Evolutionary conservation across 306 rosid species (phyloP).

Genomic region (Medicago arabica): DNA sequence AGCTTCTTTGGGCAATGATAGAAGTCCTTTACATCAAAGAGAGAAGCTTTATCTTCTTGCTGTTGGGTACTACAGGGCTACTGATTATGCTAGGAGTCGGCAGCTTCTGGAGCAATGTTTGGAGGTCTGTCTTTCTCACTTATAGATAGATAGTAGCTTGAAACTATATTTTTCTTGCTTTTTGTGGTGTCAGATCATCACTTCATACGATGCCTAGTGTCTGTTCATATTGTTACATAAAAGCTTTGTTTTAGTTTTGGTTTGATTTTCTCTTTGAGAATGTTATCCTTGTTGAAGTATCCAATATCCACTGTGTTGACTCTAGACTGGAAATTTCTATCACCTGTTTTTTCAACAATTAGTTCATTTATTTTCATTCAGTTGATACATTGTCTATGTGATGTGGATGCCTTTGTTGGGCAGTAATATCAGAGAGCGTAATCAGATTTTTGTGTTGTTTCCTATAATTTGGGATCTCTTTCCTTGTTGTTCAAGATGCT

Average conservation of each 20-base stretch:
- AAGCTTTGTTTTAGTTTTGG: constrained; percentile 5
- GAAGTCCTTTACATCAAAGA: constrained; percentile 62
- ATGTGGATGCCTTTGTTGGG: neutral
- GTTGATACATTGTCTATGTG: constrained; percentile 20
- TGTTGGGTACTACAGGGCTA: constrained; percentile 85
- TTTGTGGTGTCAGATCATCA: constrained; percentile 11
- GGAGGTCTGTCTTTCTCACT: constrained; percentile 49
- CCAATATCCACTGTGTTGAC: constrained; percentile 5
- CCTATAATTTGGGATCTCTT: neutral
- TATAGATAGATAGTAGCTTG: constrained; percentile 3
- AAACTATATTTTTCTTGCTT: constrained; percentile 19
- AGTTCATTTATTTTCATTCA: constrained; percentile 31
- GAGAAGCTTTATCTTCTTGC: constrained; percentile 89
- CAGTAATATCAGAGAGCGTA: neutral
- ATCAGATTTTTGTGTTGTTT: neutral
- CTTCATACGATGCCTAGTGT: constrained; percentile 23
- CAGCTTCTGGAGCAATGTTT: constrained; percentile 76
- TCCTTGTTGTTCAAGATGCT: neutral
- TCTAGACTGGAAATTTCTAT: constrained; percentile 4
- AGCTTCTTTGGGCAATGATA: constrained; percentile 62
- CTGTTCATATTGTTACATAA: constrained; percentile 8
- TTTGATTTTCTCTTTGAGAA: constrained; percentile 22
- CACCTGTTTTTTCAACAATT: neutral
- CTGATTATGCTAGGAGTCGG: constrained; percentile 69
- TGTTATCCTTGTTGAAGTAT: constrained; percentile 28